These are phyloP conservation scores for Sideroxylon spinosum DNA, from an alignment of 179 eudicot genomes.

Conservation along the genomic window DNA sequence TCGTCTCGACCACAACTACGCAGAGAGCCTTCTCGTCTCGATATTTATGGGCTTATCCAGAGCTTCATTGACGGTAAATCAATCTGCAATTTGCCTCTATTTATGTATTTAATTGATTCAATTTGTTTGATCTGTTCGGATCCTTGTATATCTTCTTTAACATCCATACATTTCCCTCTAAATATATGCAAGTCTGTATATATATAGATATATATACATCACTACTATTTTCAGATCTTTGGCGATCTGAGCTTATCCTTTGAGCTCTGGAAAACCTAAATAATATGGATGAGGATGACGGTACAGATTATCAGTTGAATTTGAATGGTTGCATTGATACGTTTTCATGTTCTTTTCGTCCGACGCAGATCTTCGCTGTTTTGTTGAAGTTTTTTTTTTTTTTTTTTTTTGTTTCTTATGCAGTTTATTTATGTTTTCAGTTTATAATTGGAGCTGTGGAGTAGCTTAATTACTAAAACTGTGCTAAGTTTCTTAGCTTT, in stretches of 20 bases:
- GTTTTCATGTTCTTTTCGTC: not conserved
- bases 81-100: not conserved
- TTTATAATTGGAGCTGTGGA: not conserved
- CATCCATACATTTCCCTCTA: not conserved
- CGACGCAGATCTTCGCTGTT: not conserved
- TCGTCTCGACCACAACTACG: constrained; percentile 7
- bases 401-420: no score
- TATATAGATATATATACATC: no score
- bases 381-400: not conserved
- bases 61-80: not conserved
- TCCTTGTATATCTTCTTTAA: not conserved
- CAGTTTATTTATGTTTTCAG: not conserved
- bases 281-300: not conserved
- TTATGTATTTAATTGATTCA: not conserved
- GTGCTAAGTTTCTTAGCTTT: not conserved
- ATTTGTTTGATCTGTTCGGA: not conserved
- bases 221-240: not conserved
- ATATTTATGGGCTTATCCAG: not conserved
- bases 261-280: not conserved
- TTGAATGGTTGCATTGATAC: not conserved
- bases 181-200: not conserved
- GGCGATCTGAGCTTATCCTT: not conserved
- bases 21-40: not conserved
- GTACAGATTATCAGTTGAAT: not conserved
- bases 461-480: not conserved